Base-by-base conservation (phyloP, 257 asterid genomes). In the Anisodus acutangulus region DNA sequence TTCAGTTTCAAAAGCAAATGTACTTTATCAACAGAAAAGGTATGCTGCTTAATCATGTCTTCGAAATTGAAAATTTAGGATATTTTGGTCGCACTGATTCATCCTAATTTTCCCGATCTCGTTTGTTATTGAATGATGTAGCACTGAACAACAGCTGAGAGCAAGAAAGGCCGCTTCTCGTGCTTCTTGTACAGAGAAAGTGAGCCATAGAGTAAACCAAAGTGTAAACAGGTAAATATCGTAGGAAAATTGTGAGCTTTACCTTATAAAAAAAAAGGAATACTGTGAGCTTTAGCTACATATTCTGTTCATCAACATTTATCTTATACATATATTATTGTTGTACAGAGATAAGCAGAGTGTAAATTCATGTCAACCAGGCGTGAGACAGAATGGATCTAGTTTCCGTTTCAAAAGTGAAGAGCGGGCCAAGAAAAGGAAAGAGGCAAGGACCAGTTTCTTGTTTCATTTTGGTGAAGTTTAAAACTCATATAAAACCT, bases 381-480 rank as follows among this genome's bases (percentile, higher is more conserved):
- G 82, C 80, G 39, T 57, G 76, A 93, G 86, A 85, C 94, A 78
- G 84, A 93, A 83, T 31, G 76, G 70, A 41, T 86, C 91, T n/a
- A 68, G 82, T 85, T 83, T 88, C 79, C 84, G 81, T 72, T 87
- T 88, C 82, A 90, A 84, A 88, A 88, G 93, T 86, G 89, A 88
- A 31, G 92, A 84, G 70, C 92, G 87, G 2, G 90, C 92, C 3
- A 93, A 83, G 87, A 91, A 83, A 85, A 90, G 94, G 85, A 92
- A 90, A 88, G 92, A 94, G 95, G 98, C 87, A 83, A 81, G 94
- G 60, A 16, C 4, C 1, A 9, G 0, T 10, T 68, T 51, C 9
- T 66, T 68, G 31, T 1, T 4, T 68, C 63, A 12, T 26, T 11
- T 26, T 5, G 12, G 17, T 70, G 19, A 37, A 49, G 13, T 53